Conservation (phyloP, 306 rosid species). For the Prunus kanzakura region DNA sequence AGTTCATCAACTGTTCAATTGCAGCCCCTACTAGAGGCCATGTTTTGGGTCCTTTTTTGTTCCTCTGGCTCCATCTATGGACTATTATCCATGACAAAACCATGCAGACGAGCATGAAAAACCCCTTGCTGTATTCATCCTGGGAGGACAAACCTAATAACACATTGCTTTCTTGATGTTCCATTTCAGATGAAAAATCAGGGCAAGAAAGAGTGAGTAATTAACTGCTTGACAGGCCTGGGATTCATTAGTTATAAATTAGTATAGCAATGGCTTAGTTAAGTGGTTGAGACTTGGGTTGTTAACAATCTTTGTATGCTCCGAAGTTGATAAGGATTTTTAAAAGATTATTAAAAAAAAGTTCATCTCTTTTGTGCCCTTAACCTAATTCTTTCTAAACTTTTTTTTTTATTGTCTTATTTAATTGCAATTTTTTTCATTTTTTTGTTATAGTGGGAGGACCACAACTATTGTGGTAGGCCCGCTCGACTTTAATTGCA, state of each 20-base stretch:
- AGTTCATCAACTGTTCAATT: constrained; percentile 68
- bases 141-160: constrained; percentile 8
- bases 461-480: too few relatives aligned
- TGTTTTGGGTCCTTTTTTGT: constrained; percentile 74
- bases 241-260: constrained; percentile 27
- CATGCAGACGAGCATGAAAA: constrained; percentile 33
- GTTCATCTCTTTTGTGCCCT: constrained; percentile 32
- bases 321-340: background rate
- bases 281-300: background rate
- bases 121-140: constrained; percentile 33
- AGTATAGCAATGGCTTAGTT: constrained; percentile 11
- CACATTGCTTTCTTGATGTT: constrained; percentile 14
- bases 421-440: too few relatives aligned
- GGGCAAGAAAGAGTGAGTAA: background rate
- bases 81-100: constrained; percentile 54
- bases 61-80: constrained; percentile 72
- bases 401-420: background rate
- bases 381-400: constrained; percentile 24
- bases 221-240: background rate
- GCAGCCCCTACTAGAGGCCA: constrained; percentile 93
- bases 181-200: constrained; percentile 23
- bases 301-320: constrained; percentile 39
- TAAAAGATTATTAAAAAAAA: background rate
- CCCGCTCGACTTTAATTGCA: too few relatives aligned
- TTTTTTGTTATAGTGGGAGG: too few relatives aligned